Base-by-base conservation (phyloP, 2,329 filamentous ascomycete species). In the Talaromyces sp. region DNA sequence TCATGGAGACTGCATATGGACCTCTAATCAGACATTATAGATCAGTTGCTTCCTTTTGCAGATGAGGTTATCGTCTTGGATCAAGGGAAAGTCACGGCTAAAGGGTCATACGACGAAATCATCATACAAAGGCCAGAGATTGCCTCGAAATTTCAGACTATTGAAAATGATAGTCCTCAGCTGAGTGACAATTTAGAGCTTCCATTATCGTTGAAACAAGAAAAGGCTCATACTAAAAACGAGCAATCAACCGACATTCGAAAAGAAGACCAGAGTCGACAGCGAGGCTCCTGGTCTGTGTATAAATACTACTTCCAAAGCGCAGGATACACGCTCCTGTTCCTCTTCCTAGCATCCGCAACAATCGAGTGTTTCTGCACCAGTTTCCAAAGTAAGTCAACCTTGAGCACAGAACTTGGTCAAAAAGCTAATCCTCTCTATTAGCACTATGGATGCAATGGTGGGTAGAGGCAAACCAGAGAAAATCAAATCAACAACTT, bases 271-370 rank as follows among this genome's bases (percentile, higher is more conserved):
- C n/a, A 57, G 13, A 57, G 27, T 57, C 45, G 45, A 24, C 45
- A 47, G 1, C 19, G 24, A 47, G 45, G 45, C 19, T 47, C 81
- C 57, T 70, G 77, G 6, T 69, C 76, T 2, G 78, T 82, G 52
- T 82, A 81, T 64, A 67, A 73, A 9, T 78, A 78, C 69, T 80
- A 80, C 63, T 65, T 76, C 33, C 68, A 70, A 27, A 73, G 76
- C 7, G 76, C 79, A n/a, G 78, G 78, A 7, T 76, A 73, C 71
- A 3, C 73, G 3, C 70, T 73, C 7, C 54, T 74, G 6, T 81
- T 79, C 61, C 80, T 54, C 70, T 75, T 14, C 76, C 78, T 63
- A 72, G 69, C 16, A 70, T 67, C 5, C 19, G 45, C 45, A 47
- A 47, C 45, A 24, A 47, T 47, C 45, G 78, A 78, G 50, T 73